phyloP scores from a whole-genome alignment of 805 yeast genomes.

The Komagataella mondaviorum region DNA sequence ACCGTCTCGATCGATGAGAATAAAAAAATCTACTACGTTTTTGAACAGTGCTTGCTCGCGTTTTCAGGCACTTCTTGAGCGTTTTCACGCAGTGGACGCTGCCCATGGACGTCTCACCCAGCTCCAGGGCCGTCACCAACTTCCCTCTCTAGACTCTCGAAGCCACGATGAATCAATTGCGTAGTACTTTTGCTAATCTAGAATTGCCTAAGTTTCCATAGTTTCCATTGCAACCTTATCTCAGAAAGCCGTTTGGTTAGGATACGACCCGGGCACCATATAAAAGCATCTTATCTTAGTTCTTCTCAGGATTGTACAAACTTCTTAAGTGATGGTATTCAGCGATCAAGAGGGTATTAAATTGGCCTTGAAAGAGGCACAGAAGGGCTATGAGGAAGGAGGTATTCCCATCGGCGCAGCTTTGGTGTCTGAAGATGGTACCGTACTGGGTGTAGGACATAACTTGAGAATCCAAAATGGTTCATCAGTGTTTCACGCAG shows the following conservation, averaged over 20 bases:
- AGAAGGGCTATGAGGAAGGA: conserved; percentile 60
- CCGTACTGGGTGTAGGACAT: conserved; percentile 78
- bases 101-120: too few species aligned
- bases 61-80: too few species aligned
- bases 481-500: conserved; percentile 85
- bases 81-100: too few species aligned
- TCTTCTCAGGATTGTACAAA: background rate
- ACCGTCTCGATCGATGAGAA: too few species aligned
- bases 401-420: conserved; percentile 88
- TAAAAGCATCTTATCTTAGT: background rate
- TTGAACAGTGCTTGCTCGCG: too few species aligned
- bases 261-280: background rate
- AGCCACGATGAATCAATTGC: background rate
- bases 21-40: too few species aligned
- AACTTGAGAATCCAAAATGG: conserved; percentile 79
- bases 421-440: conserved; percentile 61
- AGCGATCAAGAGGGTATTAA: conserved; percentile 56
- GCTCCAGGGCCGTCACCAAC: background rate
- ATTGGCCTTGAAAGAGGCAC: conserved; percentile 64
- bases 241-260: background rate
- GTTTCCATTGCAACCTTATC: background rate
- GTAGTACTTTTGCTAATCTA: background rate
- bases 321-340: conserved; percentile 24
- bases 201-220: background rate
- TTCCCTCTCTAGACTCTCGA: background rate